phyloP scores from a whole-genome alignment of 2,329 filamentous ascomycete species.

The Diaporthe longicolla region DNA sequence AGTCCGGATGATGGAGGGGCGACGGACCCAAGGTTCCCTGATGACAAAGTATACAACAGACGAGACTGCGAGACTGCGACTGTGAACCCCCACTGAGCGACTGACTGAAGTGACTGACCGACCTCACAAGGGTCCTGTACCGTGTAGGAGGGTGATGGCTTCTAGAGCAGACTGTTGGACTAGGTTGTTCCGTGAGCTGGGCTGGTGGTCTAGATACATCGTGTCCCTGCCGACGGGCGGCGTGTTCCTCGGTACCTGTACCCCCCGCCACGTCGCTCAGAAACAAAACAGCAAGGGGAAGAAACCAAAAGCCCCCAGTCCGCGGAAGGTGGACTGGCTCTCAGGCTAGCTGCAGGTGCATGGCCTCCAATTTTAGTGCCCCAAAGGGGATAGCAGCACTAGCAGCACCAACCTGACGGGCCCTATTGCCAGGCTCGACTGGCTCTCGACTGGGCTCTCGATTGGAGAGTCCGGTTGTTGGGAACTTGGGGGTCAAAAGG shows the following conservation, averaged over 20 bases:
- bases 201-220: conserved; percentile 21
- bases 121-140: neutral
- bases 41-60: neutral
- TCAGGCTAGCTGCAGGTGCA: conserved; percentile 35
- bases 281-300: conserved; percentile 33
- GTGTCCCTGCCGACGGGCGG: neutral
- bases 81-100: conserved; percentile 10
- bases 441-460: neutral
- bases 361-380: conserved; percentile 36
- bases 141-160: conserved; percentile 16
- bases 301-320: conserved; percentile 21
- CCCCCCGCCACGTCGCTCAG: conserved; percentile 1
- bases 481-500: conserved; percentile 15
- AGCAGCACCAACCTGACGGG: conserved; percentile 32
- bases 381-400: conserved; percentile 31
- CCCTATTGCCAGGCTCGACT: conserved; percentile 27
- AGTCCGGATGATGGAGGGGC: neutral
- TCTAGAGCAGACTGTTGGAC: conserved; percentile 24
- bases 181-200: conserved; percentile 1
- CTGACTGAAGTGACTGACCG: neutral
- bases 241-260: conserved; percentile 2
- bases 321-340: conserved; percentile 26
- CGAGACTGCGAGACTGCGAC: neutral
- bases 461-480: conserved; percentile 18
- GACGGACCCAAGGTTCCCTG: neutral